These are phyloP conservation scores for Vitis hybrid DNA, from an alignment of 177 flowering plant genomes.

Conservation along the genomic window DNA sequence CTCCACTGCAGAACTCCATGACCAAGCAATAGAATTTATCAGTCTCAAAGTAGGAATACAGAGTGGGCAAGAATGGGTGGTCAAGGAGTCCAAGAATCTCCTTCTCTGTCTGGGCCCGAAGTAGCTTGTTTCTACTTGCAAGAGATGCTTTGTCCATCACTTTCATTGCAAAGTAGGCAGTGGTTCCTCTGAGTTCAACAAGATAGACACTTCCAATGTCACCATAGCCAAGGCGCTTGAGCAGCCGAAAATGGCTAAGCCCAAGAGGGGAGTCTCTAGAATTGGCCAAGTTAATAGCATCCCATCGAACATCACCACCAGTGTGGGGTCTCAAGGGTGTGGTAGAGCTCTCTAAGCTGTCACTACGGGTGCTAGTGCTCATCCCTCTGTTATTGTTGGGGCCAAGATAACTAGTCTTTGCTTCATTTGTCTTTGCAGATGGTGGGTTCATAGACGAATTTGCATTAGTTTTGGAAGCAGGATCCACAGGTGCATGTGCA, in stretches of 20 bases:
- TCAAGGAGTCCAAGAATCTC: slow-evolving; percentile 77
- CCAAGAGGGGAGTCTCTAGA: slow-evolving; percentile 47
- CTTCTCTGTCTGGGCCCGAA: slow-evolving; percentile 68
- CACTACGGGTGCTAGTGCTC: slow-evolving; percentile 24
- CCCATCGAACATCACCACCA: slow-evolving; percentile 79
- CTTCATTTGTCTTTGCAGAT: slow-evolving; percentile 16
- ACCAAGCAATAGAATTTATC: slow-evolving; percentile 79
- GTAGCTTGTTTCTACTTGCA: slow-evolving; percentile 65
- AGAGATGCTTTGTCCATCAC: slow-evolving; percentile 82
- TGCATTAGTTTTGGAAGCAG: slow-evolving; percentile 6
- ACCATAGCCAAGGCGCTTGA: slow-evolving; percentile 78
- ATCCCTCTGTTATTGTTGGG: slow-evolving; percentile 14
- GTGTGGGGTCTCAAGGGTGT: slow-evolving; percentile 68
- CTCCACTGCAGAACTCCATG: slow-evolving; percentile 87
- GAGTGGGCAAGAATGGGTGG: slow-evolving; percentile 83
- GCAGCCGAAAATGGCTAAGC: slow-evolving; percentile 56
- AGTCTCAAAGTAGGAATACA: slow-evolving; percentile 71
- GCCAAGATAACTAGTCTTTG: slow-evolving; percentile 5
- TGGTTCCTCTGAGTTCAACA: slow-evolving; percentile 65
- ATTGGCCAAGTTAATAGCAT: slow-evolving; percentile 50
- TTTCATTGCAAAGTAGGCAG: slow-evolving; percentile 69
- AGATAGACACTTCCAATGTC: slow-evolving; percentile 85
- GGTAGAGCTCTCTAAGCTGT: slow-evolving; percentile 44
- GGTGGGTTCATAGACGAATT: slow-evolving; percentile 6
- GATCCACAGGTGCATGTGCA: slow-evolving; percentile 12